Conservation (phyloP, 1,284 basidiomycete species). For the Ganoderma resinaceum region DNA sequence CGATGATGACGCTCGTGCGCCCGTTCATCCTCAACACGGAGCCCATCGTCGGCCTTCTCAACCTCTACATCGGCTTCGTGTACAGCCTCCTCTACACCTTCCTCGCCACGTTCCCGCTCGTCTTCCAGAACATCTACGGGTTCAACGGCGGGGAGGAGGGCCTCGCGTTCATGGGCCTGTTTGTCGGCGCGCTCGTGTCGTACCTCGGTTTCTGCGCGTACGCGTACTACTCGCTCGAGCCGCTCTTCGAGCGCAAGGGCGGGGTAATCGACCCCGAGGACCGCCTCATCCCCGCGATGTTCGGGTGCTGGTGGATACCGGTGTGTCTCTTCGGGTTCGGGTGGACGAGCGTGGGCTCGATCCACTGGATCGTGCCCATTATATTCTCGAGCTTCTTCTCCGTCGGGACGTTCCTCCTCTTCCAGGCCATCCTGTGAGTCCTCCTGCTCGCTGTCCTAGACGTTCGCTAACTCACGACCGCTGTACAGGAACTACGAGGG, state of each 20-base stretch:
- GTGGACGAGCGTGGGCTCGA: slow-evolving; percentile 44
- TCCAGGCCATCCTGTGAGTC: slow-evolving; percentile 36
- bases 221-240: slow-evolving; percentile 25
- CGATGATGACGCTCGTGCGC: slow-evolving; percentile 43
- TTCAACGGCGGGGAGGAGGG: slow-evolving; percentile 47
- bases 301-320: slow-evolving; percentile 47
- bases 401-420: slow-evolving; percentile 41
- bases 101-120: slow-evolving; percentile 43
- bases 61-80: slow-evolving; percentile 51
- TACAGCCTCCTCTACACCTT: slow-evolving; percentile 46
- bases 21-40: slow-evolving; percentile 51
- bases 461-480: not conserved
- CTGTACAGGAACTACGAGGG: slow-evolving; percentile 11
- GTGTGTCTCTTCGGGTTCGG: slow-evolving; percentile 52
- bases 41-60: slow-evolving; percentile 49
- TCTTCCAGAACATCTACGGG: slow-evolving; percentile 42
- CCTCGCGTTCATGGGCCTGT: slow-evolving; percentile 57
- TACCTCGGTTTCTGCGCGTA: slow-evolving; percentile 30
- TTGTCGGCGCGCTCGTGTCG: slow-evolving; percentile 40
- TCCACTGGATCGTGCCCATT: slow-evolving; percentile 43
- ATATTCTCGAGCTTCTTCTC: slow-evolving; percentile 35
- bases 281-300: slow-evolving; percentile 48
- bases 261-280: slow-evolving; percentile 47
- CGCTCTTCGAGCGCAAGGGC: slow-evolving; percentile 22
- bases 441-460: not conserved